Evolutionary conservation across 2,329 filamentous ascomycete species (phyloP).

Genomic region (Fusarium sp.): DNA sequence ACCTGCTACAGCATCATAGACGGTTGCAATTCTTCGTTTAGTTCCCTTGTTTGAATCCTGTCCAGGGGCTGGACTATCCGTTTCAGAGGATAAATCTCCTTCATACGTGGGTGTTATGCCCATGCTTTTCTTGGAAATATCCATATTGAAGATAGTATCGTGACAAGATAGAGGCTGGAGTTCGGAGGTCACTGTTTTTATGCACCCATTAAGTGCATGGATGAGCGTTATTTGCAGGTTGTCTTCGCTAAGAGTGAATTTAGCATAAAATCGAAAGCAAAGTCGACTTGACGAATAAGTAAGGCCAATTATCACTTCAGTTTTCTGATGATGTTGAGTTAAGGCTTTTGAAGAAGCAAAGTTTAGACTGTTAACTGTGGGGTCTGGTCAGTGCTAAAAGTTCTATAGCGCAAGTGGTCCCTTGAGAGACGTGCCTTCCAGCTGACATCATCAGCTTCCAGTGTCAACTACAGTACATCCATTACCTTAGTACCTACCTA

Average conservation of each 20-base stretch:
- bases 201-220: constrained; percentile 3
- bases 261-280: not conserved
- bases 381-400: constrained; percentile 15
- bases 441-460: constrained; percentile 42
- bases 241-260: not conserved
- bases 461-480: not conserved
- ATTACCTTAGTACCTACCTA: no score
- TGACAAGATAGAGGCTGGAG: not conserved
- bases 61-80: constrained; percentile 19
- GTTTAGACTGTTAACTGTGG: constrained; percentile 39
- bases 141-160: constrained; percentile 15
- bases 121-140: constrained; percentile 8
- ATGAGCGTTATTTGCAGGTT: constrained; percentile 28
- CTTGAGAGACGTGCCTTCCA: constrained; percentile 9
- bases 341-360: constrained; percentile 26
- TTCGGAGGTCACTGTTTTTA: not conserved
- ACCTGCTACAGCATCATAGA: constrained; percentile 82
- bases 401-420: constrained; percentile 17
- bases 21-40: constrained; percentile 58
- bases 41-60: constrained; percentile 22
- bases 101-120: constrained; percentile 20
- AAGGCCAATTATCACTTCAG: not conserved
- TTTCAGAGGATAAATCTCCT: constrained; percentile 14
- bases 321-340: constrained; percentile 7
- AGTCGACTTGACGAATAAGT: not conserved